Evolutionary conservation across 306 rosid species (phyloP).

Genomic region (Gastrolobium bilobum): DNA sequence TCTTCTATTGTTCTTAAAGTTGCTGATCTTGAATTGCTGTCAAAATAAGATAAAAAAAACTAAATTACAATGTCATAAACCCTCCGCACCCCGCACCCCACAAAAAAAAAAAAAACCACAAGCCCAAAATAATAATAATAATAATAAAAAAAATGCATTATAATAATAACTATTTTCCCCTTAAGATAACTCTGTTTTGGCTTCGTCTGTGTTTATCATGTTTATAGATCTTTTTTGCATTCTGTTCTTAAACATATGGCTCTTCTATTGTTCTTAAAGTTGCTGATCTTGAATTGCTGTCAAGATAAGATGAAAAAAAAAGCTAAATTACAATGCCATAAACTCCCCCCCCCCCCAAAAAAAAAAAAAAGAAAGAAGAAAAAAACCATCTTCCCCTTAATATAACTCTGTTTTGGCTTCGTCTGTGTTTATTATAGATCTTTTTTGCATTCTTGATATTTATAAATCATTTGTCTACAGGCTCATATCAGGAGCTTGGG

Average conservation of each 20-base stretch:
- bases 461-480: constrained; percentile 55
- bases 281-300: not conserved
- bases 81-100: too few species aligned
- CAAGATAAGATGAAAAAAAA: too few species aligned
- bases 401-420: not conserved
- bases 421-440: not conserved
- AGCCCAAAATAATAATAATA: too few species aligned
- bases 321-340: too few species aligned
- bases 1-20: not conserved
- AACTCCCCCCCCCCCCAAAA: too few species aligned
- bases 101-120: too few species aligned
- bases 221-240: not conserved
- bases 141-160: too few species aligned
- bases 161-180: not conserved
- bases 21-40: not conserved
- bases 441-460: not conserved
- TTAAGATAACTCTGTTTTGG: not conserved
- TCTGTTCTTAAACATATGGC: not conserved
- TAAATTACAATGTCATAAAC: too few species aligned
- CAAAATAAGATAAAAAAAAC: too few species aligned
- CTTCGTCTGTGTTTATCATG: not conserved
- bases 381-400: not conserved
- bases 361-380: too few species aligned
- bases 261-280: not conserved
- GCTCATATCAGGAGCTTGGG: constrained; percentile 78